Base-by-base conservation (phyloP, 2,329 filamentous ascomycete genomes). In the Verticillium zaregamsianum region DNA sequence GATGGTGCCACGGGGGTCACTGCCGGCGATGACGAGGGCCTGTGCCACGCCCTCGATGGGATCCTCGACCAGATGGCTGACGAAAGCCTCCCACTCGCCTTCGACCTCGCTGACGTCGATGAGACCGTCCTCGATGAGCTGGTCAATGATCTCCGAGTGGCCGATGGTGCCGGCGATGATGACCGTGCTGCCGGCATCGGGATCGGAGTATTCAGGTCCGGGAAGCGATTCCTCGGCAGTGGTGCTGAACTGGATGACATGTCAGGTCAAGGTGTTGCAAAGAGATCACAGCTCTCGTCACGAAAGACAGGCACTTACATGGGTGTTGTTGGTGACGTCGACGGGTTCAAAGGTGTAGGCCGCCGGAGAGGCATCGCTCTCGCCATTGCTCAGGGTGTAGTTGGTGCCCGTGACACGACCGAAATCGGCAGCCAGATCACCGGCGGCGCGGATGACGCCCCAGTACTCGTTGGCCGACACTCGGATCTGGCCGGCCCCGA, bases 141-240 rank as follows among this genome's bases (percentile, higher is more conserved):
- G 71, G 67, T 89, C 84, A 59, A 92, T 86, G 39, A 89, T 69
- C 12, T 79, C 76, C 0, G 88, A 90, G 65, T 86, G 83, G 5
- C 86, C 87, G 56, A 92, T 79, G 0, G 88, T 91, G 5, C 89
- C 89, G 8, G 82, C 86, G 59, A 92, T 89, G 64, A 92, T 86
- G 17, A 86, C 82, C 0, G 80, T 83, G 15, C 79, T 80, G n/a
- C 71, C 68, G 1, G 76, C 71, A 12, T 73, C 73, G 2, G 77
- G 77, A 28, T 78, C 71, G 60, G 76, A 64, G 64, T 77, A 83
- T 3, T 70, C 69, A 31, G 81, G 82, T 0, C 82, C 82, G 12
- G 72, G 69, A 68, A 82, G 80, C 65, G 74, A 71, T 61, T 77
- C 68, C 9, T 75, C 73, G 20, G 72, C 76, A 8, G 76, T 77